Evolutionary conservation across 257 asterid genomes (phyloP).

Genomic region (Solanum lycopersicoides): DNA sequence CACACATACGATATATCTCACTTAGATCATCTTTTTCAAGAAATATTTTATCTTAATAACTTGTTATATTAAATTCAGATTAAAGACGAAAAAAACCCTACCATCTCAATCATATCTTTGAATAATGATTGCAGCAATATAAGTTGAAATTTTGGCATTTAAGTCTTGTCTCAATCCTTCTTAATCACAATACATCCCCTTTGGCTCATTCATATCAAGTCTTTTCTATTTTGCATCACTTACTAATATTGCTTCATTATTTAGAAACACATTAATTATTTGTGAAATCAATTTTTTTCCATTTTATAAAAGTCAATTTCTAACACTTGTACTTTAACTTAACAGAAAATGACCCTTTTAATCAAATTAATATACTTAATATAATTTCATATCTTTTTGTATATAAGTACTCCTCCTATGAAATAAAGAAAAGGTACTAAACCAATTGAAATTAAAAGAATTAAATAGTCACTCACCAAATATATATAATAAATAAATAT

Average conservation of each 20-base stretch:
- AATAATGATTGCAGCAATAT: no score
- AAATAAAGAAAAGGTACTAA: neutral
- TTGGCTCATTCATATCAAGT: neutral
- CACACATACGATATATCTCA: no score
- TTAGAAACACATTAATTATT: neutral
- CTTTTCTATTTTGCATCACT: neutral
- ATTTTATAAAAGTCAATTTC: neutral
- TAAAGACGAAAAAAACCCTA: neutral
- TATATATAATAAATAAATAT: neutral
- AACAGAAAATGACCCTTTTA: neutral
- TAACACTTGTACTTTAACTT: neutral
- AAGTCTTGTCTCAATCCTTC: neutral
- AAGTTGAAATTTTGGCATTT: neutral
- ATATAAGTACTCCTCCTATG: neutral
- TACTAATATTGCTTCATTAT: neutral
- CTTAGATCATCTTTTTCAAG: no score
- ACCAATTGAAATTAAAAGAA: neutral
- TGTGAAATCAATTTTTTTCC: neutral
- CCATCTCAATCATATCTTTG: no score
- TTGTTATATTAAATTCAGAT: rapidly evolving
- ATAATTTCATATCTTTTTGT: neutral
- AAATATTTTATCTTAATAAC: neutral
- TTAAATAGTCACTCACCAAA: neutral
- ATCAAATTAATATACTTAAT: neutral
- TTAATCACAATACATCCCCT: neutral